Percentiles rank a stretch among this genome's conserved stretches.
These are phyloP conservation scores for Euphrasia confusa DNA, from an alignment of 257 asterid species.

Conservation along the genomic window DNA sequence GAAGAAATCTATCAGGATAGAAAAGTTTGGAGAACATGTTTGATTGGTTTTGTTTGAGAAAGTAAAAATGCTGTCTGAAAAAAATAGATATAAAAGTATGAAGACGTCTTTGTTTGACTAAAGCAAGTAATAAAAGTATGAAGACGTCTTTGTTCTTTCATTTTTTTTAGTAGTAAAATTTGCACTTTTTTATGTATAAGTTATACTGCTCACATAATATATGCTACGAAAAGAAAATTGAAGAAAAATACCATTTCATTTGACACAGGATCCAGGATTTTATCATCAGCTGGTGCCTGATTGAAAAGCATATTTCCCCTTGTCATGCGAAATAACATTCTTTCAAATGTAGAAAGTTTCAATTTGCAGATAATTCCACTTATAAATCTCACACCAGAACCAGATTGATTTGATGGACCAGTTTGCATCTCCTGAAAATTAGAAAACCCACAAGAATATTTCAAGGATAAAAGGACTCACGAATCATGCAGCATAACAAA, in stretches of 20 bases:
- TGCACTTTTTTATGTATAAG: constrained; percentile 9
- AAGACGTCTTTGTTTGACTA: background rate
- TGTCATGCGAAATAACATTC: constrained; percentile 96
- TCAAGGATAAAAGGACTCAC: constrained; percentile 23
- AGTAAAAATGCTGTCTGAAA: background rate
- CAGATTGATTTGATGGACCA: constrained; percentile 76
- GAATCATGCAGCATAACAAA: constrained; percentile 21
- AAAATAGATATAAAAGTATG: background rate
- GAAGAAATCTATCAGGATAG: background rate
- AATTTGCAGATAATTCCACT: constrained; percentile 86
- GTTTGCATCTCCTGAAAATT: constrained; percentile 75
- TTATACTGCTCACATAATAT: constrained; percentile 3
- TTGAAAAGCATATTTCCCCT: constrained; percentile 98
- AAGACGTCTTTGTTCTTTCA: background rate
- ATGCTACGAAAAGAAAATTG: constrained; percentile 22
- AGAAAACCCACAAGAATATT: constrained; percentile 28
- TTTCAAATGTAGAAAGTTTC: constrained; percentile 69
- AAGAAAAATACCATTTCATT: constrained; percentile 66
- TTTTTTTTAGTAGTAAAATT: background rate
- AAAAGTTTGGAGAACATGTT: background rate
- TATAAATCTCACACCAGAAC: constrained; percentile 87
- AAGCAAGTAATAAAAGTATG: background rate
- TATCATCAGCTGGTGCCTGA: constrained; percentile 72
- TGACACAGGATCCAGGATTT: constrained; percentile 74
- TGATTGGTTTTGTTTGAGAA: background rate